A percentile compares a stretch with the other conserved stretches of the same genome.
Conservation (phyloP, 192 early-diverging fungal genomes). For the Globomyces pollinis-pini region DNA sequence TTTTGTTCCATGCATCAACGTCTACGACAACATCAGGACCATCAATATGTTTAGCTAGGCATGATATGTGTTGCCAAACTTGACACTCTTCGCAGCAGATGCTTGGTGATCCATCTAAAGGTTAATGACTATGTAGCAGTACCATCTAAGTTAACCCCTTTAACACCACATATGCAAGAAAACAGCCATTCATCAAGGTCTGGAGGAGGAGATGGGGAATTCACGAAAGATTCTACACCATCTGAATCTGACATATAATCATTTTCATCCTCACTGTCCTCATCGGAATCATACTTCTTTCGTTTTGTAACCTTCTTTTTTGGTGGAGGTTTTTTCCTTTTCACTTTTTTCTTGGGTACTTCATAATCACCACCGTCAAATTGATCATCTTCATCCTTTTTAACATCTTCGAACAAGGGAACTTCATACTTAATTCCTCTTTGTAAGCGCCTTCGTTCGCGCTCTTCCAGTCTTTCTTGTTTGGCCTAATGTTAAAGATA, state of each 20-base stretch:
- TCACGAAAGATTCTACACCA: conserved; percentile 1
- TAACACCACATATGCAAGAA: conserved; percentile 38
- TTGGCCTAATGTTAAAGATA: background rate
- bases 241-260: no score
- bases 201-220: conserved; percentile 1
- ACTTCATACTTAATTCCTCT: no score
- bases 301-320: background rate
- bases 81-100: conserved; percentile 62
- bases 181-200: conserved; percentile 32
- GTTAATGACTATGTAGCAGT: background rate
- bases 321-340: background rate
- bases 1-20: background rate
- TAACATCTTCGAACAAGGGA: no score
- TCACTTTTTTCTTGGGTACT: background rate
- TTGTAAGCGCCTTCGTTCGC: background rate
- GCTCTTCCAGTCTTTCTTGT: background rate
- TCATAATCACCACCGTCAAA: background rate
- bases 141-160: conserved; percentile 42
- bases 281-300: background rate
- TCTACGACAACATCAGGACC: background rate
- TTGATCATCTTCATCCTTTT: no score
- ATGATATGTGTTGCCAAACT: conserved; percentile 66
- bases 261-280: background rate
- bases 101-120: conserved; percentile 59
- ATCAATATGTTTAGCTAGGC: conserved; percentile 31